Evolutionary conservation across 495 filamentous ascomycete species (phyloP).

Genomic region (Lasiosphaeriaceae sp.): DNA sequence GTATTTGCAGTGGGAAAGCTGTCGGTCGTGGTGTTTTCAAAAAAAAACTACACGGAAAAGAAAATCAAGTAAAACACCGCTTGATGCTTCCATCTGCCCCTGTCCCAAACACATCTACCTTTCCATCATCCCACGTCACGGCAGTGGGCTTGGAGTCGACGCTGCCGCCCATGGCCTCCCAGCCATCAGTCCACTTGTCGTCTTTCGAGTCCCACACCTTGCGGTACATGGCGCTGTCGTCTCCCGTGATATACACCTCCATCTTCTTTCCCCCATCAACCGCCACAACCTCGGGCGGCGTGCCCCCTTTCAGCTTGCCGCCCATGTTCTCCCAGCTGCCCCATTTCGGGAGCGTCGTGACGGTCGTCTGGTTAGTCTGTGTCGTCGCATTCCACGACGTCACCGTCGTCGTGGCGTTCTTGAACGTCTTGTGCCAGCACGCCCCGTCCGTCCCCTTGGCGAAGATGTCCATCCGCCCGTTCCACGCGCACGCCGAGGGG

Average conservation of each 20-base stretch:
- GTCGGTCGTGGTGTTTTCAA: too few species aligned
- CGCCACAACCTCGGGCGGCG: conserved; percentile 18
- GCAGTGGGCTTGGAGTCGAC: conserved; percentile 22
- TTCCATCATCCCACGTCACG: conserved; percentile 28
- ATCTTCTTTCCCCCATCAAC: conserved; percentile 27
- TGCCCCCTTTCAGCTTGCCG: conserved; percentile 14
- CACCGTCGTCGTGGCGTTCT: not conserved
- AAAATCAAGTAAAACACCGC: conserved; percentile 4
- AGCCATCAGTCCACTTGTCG: conserved; percentile 17
- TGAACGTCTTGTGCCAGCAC: conserved; percentile 24
- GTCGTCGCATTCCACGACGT: conserved; percentile 1
- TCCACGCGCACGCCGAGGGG: conserved; percentile 20
- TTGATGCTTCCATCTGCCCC: conserved; percentile 16
- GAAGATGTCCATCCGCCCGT: conserved; percentile 22
- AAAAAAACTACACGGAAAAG: not conserved
- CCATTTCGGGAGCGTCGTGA: conserved; percentile 15
- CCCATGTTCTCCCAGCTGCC: conserved; percentile 20
- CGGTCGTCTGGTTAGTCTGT: not conserved
- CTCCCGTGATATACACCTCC: conserved; percentile 33
- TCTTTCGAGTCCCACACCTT: conserved; percentile 13
- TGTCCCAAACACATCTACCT: conserved; percentile 32
- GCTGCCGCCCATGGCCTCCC: conserved; percentile 23
- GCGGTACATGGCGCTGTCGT: conserved; percentile 25
- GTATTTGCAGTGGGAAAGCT: too few species aligned
- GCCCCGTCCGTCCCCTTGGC: conserved; percentile 21